These are phyloP conservation scores for Fennellomyces sp. DNA, from an alignment of 371 early-diverging fungal genomes.

Conservation along the genomic window DNA sequence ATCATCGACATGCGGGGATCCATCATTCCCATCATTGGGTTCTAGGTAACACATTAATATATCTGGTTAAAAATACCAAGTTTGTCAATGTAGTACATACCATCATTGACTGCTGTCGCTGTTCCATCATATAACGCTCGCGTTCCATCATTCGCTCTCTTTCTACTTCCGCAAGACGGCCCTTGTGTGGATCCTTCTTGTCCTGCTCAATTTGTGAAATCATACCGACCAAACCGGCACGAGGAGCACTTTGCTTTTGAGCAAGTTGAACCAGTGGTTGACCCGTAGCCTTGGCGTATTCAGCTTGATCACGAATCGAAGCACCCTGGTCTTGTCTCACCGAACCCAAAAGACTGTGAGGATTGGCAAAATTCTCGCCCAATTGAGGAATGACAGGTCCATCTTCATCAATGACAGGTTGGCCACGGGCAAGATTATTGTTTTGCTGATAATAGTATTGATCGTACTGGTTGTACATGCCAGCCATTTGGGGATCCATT, in stretches of 20 bases:
- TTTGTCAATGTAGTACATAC: neutral
- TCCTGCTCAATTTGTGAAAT: slow-evolving; percentile 42
- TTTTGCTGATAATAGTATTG: slow-evolving; percentile 6
- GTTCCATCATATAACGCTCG: slow-evolving; percentile 18
- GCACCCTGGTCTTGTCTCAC: slow-evolving; percentile 31
- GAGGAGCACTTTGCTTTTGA: slow-evolving; percentile 29
- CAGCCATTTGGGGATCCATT: slow-evolving; percentile 4
- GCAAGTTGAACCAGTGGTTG: slow-evolving; percentile 35
- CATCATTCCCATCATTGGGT: slow-evolving; percentile 30
- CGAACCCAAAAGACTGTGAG: slow-evolving; percentile 28
- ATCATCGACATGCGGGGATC: slow-evolving; percentile 38
- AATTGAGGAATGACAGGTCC: slow-evolving; percentile 31
- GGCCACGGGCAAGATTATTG: neutral
- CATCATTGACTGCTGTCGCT: slow-evolving; percentile 19
- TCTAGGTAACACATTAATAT: no score
- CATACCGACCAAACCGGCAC: slow-evolving; percentile 34
- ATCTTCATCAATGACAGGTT: slow-evolving; percentile 21
- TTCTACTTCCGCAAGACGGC: slow-evolving; percentile 16
- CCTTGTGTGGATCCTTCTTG: slow-evolving; percentile 25
- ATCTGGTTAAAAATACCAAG: neutral
- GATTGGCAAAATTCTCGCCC: slow-evolving; percentile 30
- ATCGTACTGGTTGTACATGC: slow-evolving; percentile 3
- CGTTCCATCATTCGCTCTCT: slow-evolving; percentile 43
- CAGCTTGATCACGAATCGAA: slow-evolving; percentile 43
- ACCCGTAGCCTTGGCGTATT: slow-evolving; percentile 39